Evolutionary conservation across 768 basidiomycete genomes (phyloP).

Genomic region (Lyophyllum decastes): DNA sequence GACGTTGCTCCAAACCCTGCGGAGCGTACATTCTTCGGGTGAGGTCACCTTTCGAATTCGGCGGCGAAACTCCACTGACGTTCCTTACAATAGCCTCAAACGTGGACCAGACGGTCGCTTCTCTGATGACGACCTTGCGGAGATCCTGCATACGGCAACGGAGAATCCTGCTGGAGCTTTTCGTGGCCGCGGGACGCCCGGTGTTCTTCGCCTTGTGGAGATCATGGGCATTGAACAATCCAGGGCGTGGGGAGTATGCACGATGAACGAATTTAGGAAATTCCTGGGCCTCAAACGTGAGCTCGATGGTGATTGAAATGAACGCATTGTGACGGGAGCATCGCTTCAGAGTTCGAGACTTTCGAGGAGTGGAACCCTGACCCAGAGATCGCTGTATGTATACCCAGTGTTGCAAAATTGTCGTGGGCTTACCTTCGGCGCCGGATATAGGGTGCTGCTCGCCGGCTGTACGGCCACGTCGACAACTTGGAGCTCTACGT

Average conservation of each 20-base stretch:
- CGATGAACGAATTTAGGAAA: constrained; percentile 54
- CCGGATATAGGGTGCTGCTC: constrained; percentile 18
- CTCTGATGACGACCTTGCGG: constrained; percentile 50
- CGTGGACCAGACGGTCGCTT: constrained; percentile 50
- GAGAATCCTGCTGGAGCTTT: constrained; percentile 45
- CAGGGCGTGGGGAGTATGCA: constrained; percentile 52
- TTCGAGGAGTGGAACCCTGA: constrained; percentile 57
- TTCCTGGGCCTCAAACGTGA: constrained; percentile 48
- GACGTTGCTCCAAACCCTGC: constrained; percentile 21
- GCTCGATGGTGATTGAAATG: not conserved
- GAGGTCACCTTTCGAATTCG: not conserved
- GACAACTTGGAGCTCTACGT: constrained; percentile 34
- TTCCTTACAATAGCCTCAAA: constrained; percentile 20
- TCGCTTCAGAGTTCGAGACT: constrained; percentile 33
- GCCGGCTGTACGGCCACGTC: constrained; percentile 29
- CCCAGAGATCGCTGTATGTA: constrained; percentile 39
- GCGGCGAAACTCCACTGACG: not conserved
- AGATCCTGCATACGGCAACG: constrained; percentile 47
- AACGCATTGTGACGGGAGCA: not conserved
- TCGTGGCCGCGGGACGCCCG: constrained; percentile 48
- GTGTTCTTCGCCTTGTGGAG: constrained; percentile 49
- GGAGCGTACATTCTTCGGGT: constrained; percentile 45
- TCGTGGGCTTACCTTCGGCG: not conserved
- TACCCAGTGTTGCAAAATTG: not conserved
- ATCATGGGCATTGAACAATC: constrained; percentile 56